Conservation (phyloP, 2,329 filamentous ascomycete species). For the Neofusicoccum ribis region DNA sequence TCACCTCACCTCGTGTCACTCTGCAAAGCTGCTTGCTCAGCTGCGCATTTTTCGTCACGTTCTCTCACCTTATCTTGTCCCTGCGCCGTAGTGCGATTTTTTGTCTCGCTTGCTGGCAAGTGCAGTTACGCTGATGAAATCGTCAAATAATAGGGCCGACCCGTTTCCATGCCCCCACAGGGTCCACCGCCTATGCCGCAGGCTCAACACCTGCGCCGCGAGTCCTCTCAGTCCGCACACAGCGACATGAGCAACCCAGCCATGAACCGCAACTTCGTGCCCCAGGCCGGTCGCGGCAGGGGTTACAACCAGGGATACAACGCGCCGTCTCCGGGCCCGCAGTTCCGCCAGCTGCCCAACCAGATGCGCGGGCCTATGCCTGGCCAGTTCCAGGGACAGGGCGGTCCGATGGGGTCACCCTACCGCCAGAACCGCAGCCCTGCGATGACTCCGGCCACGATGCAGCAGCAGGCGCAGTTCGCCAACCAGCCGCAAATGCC, state of each 20-base stretch:
- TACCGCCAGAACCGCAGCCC: slow-evolving; percentile 58
- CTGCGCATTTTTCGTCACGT: background rate
- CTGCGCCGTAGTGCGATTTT: background rate
- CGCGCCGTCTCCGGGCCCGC: slow-evolving; percentile 52
- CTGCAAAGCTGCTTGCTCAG: background rate
- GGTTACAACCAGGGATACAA: slow-evolving; percentile 50
- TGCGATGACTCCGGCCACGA: slow-evolving; percentile 62
- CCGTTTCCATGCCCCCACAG: slow-evolving; percentile 58
- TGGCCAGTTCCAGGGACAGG: slow-evolving; percentile 51
- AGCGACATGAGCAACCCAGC: slow-evolving; percentile 67
- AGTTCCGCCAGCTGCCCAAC: slow-evolving; percentile 53
- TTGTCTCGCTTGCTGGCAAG: background rate
- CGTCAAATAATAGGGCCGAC: slow-evolving; percentile 62
- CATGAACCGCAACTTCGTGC: slow-evolving; percentile 38
- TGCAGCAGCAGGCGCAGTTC: slow-evolving; percentile 62
- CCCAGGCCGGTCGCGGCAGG: slow-evolving; percentile 52
- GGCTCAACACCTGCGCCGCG: slow-evolving; percentile 77
- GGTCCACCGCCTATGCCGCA: slow-evolving; percentile 50
- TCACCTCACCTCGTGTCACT: slow-evolving; percentile 3
- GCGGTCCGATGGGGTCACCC: slow-evolving; percentile 48
- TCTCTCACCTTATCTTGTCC: background rate
- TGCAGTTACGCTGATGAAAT: slow-evolving; percentile 11
- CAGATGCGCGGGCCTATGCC: slow-evolving; percentile 55
- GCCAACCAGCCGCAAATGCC: slow-evolving; percentile 60
- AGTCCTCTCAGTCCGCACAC: slow-evolving; percentile 82